Evolutionary conservation across 2,329 filamentous ascomycete genomes (phyloP).

Genomic region (Cryphonectria nitschkei): DNA sequence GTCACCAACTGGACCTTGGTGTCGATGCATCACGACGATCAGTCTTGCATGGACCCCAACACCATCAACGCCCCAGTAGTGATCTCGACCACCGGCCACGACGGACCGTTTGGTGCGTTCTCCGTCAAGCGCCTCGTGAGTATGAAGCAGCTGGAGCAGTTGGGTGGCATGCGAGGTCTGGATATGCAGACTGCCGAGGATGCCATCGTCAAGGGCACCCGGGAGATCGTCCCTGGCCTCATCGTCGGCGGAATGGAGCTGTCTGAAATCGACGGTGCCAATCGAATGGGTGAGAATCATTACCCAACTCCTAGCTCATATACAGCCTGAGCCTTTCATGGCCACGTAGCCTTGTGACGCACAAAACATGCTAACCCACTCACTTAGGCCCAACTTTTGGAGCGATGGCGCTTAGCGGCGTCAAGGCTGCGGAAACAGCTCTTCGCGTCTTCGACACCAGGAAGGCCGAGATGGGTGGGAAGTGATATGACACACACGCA

Average conservation of each 20-base stretch:
- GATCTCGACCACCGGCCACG: conserved; percentile 89
- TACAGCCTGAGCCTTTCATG: conserved; percentile 41
- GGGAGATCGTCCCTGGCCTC: conserved; percentile 84
- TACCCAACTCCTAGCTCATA: not conserved
- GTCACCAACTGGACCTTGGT: conserved; percentile 97
- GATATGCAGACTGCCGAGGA: conserved; percentile 94
- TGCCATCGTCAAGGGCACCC: conserved; percentile 88
- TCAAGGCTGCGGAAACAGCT: conserved; percentile 90
- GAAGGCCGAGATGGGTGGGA: conserved; percentile 71
- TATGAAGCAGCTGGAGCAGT: conserved; percentile 81
- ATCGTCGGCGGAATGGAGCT: conserved; percentile 97
- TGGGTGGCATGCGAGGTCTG: conserved; percentile 89
- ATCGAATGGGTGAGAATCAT: conserved; percentile 76
- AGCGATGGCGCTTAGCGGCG: conserved; percentile 84
- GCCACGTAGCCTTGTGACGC: conserved; percentile 90
- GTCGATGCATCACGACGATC: conserved; percentile 83
- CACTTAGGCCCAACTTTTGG: conserved; percentile 73
- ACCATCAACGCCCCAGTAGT: conserved; percentile 91
- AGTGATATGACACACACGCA: conserved; percentile 42
- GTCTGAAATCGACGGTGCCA: conserved; percentile 86
- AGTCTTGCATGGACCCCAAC: conserved; percentile 96
- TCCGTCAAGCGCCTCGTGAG: conserved; percentile 87
- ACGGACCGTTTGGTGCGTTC: conserved; percentile 90
- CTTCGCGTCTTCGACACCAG: conserved; percentile 76
- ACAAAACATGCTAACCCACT: conserved; percentile 49